Evolutionary conservation across 805 yeast species (phyloP).

Genomic region (Saccharomycopsis oosterbeekiorum): DNA sequence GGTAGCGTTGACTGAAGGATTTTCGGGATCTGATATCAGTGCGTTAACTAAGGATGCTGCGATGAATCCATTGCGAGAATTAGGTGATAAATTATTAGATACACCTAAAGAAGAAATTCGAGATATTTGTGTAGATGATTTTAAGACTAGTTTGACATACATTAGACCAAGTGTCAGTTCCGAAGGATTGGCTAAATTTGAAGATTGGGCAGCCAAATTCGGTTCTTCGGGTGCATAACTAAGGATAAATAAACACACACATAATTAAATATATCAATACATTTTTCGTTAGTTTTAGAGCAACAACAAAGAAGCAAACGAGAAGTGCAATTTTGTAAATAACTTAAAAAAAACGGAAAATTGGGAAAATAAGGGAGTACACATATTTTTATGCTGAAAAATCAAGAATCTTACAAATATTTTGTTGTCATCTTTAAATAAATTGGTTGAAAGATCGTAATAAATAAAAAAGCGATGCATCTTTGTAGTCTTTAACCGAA

Average conservation of each 20-base stretch:
- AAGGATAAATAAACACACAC: background rate
- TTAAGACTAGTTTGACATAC: conserved; percentile 60
- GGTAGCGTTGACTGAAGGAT: conserved; percentile 65
- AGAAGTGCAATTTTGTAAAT: background rate
- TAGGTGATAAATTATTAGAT: conserved; percentile 73
- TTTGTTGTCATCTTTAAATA: no score
- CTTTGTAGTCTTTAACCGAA: no score
- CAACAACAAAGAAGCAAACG: background rate
- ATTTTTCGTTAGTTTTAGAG: background rate
- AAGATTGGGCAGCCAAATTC: conserved; percentile 78
- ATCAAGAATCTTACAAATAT: no score
- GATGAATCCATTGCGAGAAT: conserved; percentile 87
- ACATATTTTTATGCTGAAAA: no score
- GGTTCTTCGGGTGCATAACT: conserved; percentile 84
- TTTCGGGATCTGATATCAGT: conserved; percentile 89
- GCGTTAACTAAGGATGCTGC: conserved; percentile 97
- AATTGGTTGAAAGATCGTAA: no score
- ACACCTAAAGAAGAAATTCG: conserved; percentile 70
- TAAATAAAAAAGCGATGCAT: no score
- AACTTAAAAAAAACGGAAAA: no score
- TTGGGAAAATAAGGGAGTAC: no score
- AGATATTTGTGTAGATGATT: conserved; percentile 68
- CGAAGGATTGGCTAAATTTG: conserved; percentile 70
- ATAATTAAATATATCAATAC: background rate
- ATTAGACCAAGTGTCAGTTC: conserved; percentile 83